These are phyloP conservation scores for Pestalotiopsis sp. DNA, from an alignment of 2,329 filamentous ascomycete species.

Conservation along the genomic window DNA sequence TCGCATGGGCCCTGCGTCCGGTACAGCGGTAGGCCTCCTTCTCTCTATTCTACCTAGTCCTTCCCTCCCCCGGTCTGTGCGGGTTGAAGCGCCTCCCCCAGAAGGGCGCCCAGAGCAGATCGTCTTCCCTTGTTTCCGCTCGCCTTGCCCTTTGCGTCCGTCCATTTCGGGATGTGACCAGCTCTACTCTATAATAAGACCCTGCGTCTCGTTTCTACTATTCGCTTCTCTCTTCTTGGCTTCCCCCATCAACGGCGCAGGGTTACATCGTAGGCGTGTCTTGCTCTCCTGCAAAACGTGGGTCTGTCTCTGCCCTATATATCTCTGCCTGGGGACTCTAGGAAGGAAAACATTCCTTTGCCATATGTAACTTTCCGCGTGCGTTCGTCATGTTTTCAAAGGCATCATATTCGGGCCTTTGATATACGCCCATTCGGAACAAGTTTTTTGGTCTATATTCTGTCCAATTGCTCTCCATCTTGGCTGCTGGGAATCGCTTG, in stretches of 20 bases:
- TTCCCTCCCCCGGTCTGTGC: conserved; percentile 1
- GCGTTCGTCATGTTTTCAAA: background rate
- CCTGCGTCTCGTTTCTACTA: background rate
- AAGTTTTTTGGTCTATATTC: background rate
- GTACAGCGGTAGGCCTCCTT: background rate
- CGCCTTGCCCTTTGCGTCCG: background rate
- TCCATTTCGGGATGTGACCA: background rate
- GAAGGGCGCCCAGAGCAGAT: background rate
- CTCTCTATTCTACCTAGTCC: background rate
- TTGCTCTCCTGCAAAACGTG: background rate
- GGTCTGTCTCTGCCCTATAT: background rate
- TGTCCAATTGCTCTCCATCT: background rate
- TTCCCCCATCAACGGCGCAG: background rate
- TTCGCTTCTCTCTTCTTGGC: background rate
- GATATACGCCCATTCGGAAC: background rate
- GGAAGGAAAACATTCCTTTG: background rate
- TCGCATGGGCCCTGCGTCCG: background rate
- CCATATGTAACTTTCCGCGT: background rate
- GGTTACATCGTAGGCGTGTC: background rate
- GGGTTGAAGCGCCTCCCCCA: background rate
- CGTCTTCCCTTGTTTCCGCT: background rate
- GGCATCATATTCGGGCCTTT: background rate
- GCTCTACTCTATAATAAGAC: background rate
- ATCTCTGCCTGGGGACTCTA: background rate
- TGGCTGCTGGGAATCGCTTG: background rate